These are phyloP conservation scores for Begonia masoniana DNA, from an alignment of 306 rosid species.

Conservation along the genomic window DNA sequence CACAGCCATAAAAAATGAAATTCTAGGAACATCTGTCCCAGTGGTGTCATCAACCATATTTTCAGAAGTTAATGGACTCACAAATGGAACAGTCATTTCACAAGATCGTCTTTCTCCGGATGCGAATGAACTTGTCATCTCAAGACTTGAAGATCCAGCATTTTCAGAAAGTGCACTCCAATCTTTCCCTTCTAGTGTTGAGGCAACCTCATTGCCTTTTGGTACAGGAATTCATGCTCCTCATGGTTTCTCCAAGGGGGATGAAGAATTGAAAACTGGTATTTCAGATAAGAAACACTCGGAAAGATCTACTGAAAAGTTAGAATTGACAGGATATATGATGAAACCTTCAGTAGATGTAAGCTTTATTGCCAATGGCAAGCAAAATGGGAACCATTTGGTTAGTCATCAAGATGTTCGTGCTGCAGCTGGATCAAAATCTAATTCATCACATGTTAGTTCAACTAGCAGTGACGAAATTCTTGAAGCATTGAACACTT, in stretches of 20 bases:
- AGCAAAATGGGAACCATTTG: slow-evolving; percentile 16
- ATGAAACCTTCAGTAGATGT: slow-evolving; percentile 7
- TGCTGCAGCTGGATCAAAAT: too few species aligned
- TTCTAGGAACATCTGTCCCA: slow-evolving; percentile 4
- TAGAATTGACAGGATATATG: not conserved
- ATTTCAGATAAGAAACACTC: slow-evolving; percentile 5
- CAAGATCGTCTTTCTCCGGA: slow-evolving; percentile 25
- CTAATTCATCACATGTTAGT: not conserved
- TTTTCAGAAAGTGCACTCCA: slow-evolving; percentile 20
- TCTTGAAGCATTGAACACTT: slow-evolving; percentile 26
- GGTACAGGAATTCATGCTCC: slow-evolving; percentile 12
- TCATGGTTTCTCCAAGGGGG: slow-evolving; percentile 1
- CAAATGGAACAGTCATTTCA: slow-evolving; percentile 17
- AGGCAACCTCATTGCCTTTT: slow-evolving; percentile 12
- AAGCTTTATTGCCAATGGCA: slow-evolving; percentile 15
- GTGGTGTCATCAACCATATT: slow-evolving; percentile 6
- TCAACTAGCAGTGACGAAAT: slow-evolving; percentile 18
- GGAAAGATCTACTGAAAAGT: slow-evolving; percentile 16
- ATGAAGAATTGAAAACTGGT: slow-evolving; percentile 18
- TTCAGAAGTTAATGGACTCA: slow-evolving; percentile 5
- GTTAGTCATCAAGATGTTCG: not conserved
- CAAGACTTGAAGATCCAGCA: slow-evolving; percentile 18
- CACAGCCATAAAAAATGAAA: slow-evolving; percentile 8
- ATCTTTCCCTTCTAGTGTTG: slow-evolving; percentile 8
- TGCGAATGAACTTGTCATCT: slow-evolving; percentile 32